Conservation (phyloP, 345 rosid genomes). For the Limnanthes douglasii region DNA sequence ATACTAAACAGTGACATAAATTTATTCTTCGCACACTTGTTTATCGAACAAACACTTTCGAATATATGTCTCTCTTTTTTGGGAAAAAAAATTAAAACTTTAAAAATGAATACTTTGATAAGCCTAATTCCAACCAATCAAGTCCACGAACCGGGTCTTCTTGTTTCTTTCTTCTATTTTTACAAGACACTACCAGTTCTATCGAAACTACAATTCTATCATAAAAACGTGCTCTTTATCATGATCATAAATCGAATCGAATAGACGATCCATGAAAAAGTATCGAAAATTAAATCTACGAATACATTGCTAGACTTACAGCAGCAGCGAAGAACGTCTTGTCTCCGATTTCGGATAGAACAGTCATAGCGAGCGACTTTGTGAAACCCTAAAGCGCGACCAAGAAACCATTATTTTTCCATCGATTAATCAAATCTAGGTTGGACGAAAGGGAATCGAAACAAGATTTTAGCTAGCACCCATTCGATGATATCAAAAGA, state of each 20-base stretch:
- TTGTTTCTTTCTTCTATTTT: too few species aligned
- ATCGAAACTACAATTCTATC: too few species aligned
- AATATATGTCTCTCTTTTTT: too few species aligned
- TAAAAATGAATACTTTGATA: too few species aligned
- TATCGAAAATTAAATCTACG: not conserved
- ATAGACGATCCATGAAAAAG: not conserved
- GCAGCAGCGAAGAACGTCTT: slow-evolving; percentile 99
- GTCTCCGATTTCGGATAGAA: slow-evolving; percentile 95
- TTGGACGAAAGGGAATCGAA: not conserved
- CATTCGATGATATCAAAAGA: not conserved
- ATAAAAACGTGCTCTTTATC: too few species aligned
- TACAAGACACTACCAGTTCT: too few species aligned
- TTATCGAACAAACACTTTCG: too few species aligned
- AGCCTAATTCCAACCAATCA: too few species aligned
- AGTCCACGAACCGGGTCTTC: too few species aligned
- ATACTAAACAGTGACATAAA: too few species aligned
- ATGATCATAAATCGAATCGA: not conserved
- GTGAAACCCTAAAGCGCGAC: slow-evolving; percentile 54
- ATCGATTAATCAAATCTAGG: not conserved
- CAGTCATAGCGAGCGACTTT: slow-evolving; percentile 94
- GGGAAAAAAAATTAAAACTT: too few species aligned
- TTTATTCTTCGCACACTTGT: too few species aligned
- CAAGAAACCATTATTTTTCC: slow-evolving; percentile 1
- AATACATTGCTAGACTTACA: slow-evolving; percentile 36
- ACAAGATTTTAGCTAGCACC: not conserved